Percentiles rank a stretch among this genome's conserved stretches.
Conservation (phyloP, 2,329 filamentous ascomycete species). For the Diaporthe velutina region DNA sequence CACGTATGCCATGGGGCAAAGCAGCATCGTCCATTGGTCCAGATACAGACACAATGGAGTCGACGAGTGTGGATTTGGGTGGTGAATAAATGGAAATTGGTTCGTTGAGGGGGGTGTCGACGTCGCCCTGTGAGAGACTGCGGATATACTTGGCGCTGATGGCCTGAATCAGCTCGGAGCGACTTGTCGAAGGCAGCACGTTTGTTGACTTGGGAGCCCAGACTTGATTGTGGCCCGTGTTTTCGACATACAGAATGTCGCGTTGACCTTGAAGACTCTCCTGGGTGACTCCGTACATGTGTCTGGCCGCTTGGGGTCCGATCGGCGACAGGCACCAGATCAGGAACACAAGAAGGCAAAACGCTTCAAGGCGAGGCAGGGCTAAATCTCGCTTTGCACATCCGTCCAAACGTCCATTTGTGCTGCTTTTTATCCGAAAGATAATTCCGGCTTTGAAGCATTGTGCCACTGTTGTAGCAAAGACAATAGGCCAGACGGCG, state of each 20-base stretch:
- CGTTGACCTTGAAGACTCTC: not conserved
- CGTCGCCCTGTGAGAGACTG: constrained; percentile 23
- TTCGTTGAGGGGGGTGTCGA: not conserved
- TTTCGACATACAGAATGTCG: constrained; percentile 34
- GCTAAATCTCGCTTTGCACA: constrained; percentile 34
- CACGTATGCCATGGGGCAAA: not conserved
- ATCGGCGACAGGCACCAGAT: constrained; percentile 40
- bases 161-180: constrained; percentile 21
- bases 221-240: constrained; percentile 32
- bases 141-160: constrained; percentile 28
- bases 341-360: constrained; percentile 36
- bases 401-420: constrained; percentile 34
- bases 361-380: constrained; percentile 32
- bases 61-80: not conserved
- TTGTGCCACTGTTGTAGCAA: constrained; percentile 42
- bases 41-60: not conserved
- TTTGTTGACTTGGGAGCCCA: constrained; percentile 19
- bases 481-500: constrained; percentile 42
- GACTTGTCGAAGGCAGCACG: not conserved
- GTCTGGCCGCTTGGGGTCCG: constrained; percentile 38
- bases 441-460: constrained; percentile 39
- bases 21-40: not conserved
- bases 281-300: constrained; percentile 6
- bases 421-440: constrained; percentile 33
- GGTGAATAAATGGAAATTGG: not conserved